Percentiles rank a stretch among this genome's conserved stretches.
Conservation (phyloP, 2,329 filamentous ascomycete species). For the Scytalidium lignicola region DNA sequence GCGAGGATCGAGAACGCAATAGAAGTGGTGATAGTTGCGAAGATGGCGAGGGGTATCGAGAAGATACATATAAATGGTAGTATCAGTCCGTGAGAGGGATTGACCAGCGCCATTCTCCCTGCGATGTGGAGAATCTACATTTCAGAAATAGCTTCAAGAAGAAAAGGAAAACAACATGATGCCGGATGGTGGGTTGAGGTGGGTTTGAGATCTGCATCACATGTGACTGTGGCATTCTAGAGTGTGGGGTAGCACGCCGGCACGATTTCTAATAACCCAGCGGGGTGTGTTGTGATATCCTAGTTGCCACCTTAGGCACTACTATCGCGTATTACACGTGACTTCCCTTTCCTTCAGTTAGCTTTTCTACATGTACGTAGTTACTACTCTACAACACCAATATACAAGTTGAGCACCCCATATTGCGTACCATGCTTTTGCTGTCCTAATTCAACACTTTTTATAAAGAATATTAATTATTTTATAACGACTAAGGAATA, state of each 20-base stretch:
- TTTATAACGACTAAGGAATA: too few species aligned
- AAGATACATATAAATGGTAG: slow-evolving; percentile 59
- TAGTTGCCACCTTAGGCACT: too few species aligned
- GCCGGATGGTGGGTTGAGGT: background rate
- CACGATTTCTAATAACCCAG: background rate
- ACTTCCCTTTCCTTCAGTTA: too few species aligned
- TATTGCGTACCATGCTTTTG: too few species aligned
- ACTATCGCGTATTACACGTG: too few species aligned
- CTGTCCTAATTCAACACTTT: too few species aligned
- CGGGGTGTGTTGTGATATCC: too few species aligned
- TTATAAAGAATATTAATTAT: too few species aligned
- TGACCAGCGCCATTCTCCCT: slow-evolving; percentile 45
- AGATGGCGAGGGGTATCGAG: slow-evolving; percentile 57
- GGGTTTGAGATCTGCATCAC: background rate
- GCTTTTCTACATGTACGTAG: too few species aligned
- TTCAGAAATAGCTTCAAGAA: background rate
- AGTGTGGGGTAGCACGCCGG: background rate
- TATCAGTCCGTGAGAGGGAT: slow-evolving; percentile 49
- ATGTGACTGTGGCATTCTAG: background rate
- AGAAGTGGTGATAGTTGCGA: slow-evolving; percentile 58
- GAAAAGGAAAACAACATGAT: background rate
- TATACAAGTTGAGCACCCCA: too few species aligned
- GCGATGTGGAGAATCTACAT: slow-evolving; percentile 4
- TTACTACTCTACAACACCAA: too few species aligned
- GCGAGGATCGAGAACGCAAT: slow-evolving; percentile 57